phyloP scores from a whole-genome alignment of 352 stramenopile genomes.

The Pythium phragmiticola region DNA sequence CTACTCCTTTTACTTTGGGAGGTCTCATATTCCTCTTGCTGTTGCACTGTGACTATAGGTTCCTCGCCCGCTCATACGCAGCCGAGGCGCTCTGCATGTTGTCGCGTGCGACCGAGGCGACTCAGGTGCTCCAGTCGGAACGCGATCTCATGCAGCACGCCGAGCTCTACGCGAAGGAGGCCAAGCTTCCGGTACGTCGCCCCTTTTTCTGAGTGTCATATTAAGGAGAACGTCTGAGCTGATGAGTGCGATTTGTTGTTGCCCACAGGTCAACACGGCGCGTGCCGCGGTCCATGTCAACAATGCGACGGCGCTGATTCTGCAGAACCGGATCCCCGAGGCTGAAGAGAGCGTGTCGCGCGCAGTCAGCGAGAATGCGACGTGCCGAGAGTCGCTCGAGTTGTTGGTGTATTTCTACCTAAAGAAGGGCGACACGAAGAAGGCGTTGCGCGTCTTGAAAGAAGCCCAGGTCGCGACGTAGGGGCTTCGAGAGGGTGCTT shows the following conservation, averaged over 20 bases:
- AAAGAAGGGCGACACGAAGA: slow-evolving; percentile 89
- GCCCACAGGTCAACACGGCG: slow-evolving; percentile 36
- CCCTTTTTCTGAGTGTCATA: neutral
- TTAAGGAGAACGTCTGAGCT: neutral
- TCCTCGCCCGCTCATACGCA: slow-evolving; percentile 84
- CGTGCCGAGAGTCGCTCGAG: slow-evolving; percentile 81
- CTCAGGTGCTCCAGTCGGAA: slow-evolving; percentile 66
- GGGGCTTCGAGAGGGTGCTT: neutral
- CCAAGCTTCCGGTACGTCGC: slow-evolving; percentile 77
- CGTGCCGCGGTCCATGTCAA: slow-evolving; percentile 84
- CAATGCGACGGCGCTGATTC: slow-evolving; percentile 74
- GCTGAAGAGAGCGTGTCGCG: slow-evolving; percentile 84
- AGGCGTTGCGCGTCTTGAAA: slow-evolving; percentile 84
- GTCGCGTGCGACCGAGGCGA: slow-evolving; percentile 79
- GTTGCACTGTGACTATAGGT: slow-evolving; percentile 27
- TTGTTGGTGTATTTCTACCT: slow-evolving; percentile 87
- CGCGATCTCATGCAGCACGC: slow-evolving; percentile 72
- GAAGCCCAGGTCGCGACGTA: slow-evolving; percentile 64
- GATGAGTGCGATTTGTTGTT: neutral
- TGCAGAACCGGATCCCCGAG: slow-evolving; percentile 70
- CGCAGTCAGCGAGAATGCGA: slow-evolving; percentile 77
- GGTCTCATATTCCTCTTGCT: too few species aligned
- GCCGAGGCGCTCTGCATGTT: slow-evolving; percentile 89
- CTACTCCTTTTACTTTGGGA: too few species aligned
- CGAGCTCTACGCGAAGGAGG: slow-evolving; percentile 78